A percentile compares a stretch with the other conserved stretches of the same genome.
phyloP scores from a whole-genome alignment of 2,329 filamentous ascomycete genomes.

The Thelonectria blattea region DNA sequence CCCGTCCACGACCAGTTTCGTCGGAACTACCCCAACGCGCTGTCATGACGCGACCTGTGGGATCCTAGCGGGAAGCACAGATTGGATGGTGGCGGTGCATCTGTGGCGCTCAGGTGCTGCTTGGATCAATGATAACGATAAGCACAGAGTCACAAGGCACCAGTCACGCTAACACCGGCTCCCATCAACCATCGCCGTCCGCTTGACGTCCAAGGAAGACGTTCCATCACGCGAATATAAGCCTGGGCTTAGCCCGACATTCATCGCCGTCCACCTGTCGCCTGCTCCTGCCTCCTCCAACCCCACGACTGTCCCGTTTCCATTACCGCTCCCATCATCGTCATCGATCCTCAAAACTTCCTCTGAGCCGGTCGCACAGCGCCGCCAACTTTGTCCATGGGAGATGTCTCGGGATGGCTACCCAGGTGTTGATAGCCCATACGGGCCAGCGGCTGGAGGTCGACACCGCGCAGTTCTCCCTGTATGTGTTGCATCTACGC shows the following conservation, averaged over 20 bases:
- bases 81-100: constrained; percentile 22
- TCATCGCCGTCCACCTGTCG: constrained; percentile 22
- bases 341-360: constrained; percentile 12
- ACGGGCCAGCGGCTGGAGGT: constrained; percentile 85
- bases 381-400: constrained; percentile 40
- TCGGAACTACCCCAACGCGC: neutral
- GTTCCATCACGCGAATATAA: constrained; percentile 38
- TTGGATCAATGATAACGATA: constrained; percentile 19
- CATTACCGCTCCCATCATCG: constrained; percentile 21
- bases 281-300: constrained; percentile 1
- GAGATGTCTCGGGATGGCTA: constrained; percentile 76
- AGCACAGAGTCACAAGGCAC: constrained; percentile 40
- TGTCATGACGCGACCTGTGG: neutral
- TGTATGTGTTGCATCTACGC: constrained; percentile 53
- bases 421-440: constrained; percentile 90
- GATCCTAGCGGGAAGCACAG: neutral
- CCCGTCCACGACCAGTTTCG: neutral
- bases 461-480: constrained; percentile 76
- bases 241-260: constrained; percentile 9
- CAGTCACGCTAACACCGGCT: constrained; percentile 41
- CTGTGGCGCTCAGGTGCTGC: constrained; percentile 30
- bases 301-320: constrained; percentile 19
- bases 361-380: constrained; percentile 32
- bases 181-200: constrained; percentile 29
- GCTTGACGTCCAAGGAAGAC: constrained; percentile 20